Conservation (phyloP, 2,329 filamentous ascomycete species). For the Botrytis pseudocinerea region DNA sequence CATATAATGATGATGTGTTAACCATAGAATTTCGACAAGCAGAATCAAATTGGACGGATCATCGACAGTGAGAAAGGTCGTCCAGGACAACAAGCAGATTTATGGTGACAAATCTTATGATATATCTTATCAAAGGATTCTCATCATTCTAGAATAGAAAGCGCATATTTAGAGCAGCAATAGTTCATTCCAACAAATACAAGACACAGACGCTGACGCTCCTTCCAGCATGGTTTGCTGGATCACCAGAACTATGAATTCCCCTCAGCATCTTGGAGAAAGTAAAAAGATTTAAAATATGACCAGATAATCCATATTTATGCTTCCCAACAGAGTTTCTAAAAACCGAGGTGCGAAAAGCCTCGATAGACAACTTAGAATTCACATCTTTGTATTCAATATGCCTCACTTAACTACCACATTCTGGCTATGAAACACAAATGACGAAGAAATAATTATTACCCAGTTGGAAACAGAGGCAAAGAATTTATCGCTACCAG, state of each 20-base stretch:
- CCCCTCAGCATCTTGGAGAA: neutral
- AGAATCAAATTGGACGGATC: no score
- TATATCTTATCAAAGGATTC: neutral
- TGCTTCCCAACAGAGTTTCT: no score
- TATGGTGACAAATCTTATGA: neutral
- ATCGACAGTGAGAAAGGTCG: neutral
- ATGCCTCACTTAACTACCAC: rapidly evolving
- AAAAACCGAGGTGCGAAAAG: neutral
- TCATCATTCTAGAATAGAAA: neutral
- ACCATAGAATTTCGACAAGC: no score
- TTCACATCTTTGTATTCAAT: rapidly evolving
- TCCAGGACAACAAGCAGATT: neutral
- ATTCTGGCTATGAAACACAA: neutral
- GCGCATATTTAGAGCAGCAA: neutral
- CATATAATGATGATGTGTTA: no score
- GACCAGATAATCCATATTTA: rapidly evolving
- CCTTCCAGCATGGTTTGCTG: rapidly evolving
- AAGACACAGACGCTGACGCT: neutral
- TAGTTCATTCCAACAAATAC: neutral
- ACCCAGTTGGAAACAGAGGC: neutral
- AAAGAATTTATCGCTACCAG: no score
- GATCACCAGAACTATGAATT: no score
- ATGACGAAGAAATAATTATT: rapidly evolving
- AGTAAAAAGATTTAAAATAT: rapidly evolving
- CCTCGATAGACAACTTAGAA: neutral